A percentile compares a stretch with the other conserved stretches of the same genome.
Evolutionary conservation across 2,329 filamentous ascomycete genomes (phyloP).

Genomic region (Gaeumannomyces sp.): DNA sequence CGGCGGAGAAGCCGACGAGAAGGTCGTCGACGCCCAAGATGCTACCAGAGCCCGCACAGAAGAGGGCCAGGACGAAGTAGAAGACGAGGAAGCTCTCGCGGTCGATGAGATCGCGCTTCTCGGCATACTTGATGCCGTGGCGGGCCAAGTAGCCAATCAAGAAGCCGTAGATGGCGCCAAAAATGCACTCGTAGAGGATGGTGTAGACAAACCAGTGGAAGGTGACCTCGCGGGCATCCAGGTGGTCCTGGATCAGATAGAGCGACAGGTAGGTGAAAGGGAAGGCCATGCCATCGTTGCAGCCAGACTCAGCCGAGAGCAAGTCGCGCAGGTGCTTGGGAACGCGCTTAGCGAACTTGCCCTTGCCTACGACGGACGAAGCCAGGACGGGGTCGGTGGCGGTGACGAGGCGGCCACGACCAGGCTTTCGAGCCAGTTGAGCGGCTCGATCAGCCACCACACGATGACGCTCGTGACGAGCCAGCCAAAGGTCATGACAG

Average conservation of each 20-base stretch:
- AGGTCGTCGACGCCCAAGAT: constrained; percentile 89
- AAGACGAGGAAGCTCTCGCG: constrained; percentile 97
- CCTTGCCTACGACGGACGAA: constrained; percentile 96
- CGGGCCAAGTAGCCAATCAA: constrained; percentile 81
- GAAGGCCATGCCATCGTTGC: constrained; percentile 99
- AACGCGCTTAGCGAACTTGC: constrained; percentile 95
- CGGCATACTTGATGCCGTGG: constrained; percentile 82
- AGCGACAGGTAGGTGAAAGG: constrained; percentile 91
- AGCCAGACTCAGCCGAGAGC: constrained; percentile 92
- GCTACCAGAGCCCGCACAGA: constrained; percentile 89
- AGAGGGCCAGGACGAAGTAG: constrained; percentile 94
- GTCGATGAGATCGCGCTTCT: constrained; percentile 81
- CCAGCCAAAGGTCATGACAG: constrained; percentile 98
- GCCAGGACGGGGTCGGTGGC: constrained; percentile 95
- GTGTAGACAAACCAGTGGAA: constrained; percentile 87
- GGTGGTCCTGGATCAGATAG: constrained; percentile 80
- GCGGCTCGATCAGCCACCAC: constrained; percentile 76
- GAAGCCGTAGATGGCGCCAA: constrained; percentile 86
- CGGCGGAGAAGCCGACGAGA: constrained; percentile 87
- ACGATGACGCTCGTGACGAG: constrained; percentile 87
- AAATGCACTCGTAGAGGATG: constrained; percentile 91
- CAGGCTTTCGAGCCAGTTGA: constrained; percentile 87
- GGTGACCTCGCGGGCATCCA: constrained; percentile 60
- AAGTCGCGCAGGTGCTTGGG: constrained; percentile 96
- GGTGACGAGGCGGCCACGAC: constrained; percentile 84